Percentiles rank a stretch among this genome's conserved stretches.
Conservation (phyloP, 2,329 filamentous ascomycete species). For the Sporothrix schenckii region DNA sequence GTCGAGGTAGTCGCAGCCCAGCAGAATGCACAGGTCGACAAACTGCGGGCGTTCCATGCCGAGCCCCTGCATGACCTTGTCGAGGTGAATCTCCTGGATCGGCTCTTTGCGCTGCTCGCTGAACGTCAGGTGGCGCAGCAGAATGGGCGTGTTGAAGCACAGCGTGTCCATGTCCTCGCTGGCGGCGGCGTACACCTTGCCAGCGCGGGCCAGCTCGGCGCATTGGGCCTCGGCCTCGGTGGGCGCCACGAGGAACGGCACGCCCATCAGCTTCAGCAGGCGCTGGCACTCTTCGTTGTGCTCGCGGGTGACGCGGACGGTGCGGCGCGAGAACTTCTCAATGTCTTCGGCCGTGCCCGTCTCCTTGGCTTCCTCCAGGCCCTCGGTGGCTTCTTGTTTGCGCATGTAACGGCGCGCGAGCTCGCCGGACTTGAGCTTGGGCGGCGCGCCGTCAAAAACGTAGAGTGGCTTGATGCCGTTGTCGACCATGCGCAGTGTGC, state of each 20-base stretch:
- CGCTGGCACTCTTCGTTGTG: conserved; percentile 95
- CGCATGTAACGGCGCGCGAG: conserved; percentile 94
- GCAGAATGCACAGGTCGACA: conserved; percentile 94
- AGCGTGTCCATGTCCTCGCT: conserved; percentile 99
- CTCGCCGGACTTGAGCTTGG: conserved; percentile 96
- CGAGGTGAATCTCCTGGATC: conserved; percentile 90
- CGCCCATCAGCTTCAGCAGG: conserved; percentile 90
- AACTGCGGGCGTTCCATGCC: conserved; percentile 87
- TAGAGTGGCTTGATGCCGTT: conserved; percentile 99
- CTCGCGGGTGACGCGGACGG: conserved; percentile 91
- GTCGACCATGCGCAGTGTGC: conserved; percentile 95
- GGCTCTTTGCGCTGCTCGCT: conserved; percentile 97
- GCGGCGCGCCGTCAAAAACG: conserved; percentile 95
- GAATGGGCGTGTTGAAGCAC: conserved; percentile 89
- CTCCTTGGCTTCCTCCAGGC: conserved; percentile 93
- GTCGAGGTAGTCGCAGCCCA: conserved; percentile 97
- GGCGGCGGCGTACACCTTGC: conserved; percentile 94
- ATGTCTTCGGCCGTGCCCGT: conserved; percentile 96
- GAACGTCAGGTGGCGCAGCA: conserved; percentile 91
- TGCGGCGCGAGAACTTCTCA: conserved; percentile 93
- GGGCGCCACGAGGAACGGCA: conserved; percentile 91
- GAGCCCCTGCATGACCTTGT: conserved; percentile 82
- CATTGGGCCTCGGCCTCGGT: conserved; percentile 98
- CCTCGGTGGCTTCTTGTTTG: conserved; percentile 88
- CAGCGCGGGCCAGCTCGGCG: conserved; percentile 81